A percentile compares a stretch with the other conserved stretches of the same genome.
Conservation (phyloP, 257 asterid species). For the Anisodus acutangulus region DNA sequence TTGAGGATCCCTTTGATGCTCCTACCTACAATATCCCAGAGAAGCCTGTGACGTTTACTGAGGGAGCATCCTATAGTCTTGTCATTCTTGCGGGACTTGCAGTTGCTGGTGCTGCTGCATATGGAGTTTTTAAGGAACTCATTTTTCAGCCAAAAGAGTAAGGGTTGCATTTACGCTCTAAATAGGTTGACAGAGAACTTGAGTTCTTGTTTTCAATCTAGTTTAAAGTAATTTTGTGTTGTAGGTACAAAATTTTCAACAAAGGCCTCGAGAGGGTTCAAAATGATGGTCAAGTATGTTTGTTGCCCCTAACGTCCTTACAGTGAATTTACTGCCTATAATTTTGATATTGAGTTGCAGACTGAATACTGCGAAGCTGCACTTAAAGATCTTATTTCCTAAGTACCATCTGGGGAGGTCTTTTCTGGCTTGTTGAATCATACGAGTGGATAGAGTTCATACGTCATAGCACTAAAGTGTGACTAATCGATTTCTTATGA, state of each 20-base stretch:
- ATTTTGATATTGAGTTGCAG: conserved; percentile 9
- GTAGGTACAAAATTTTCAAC: conserved; percentile 80
- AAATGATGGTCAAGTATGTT: conserved; percentile 76
- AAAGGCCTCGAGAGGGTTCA: conserved; percentile 89
- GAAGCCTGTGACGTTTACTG: conserved; percentile 90
- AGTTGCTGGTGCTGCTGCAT: conserved; percentile 81
- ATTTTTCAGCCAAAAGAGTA: conserved; percentile 92
- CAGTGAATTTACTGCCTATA: conserved; percentile 23
- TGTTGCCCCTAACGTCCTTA: conserved; percentile 8
- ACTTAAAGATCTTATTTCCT: conserved; percentile 24
- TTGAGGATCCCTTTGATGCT: conserved; percentile 89
- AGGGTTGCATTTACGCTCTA: conserved; percentile 29
- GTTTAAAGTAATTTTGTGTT: conserved; percentile 34
- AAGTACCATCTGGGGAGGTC: not conserved
- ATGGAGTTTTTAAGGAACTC: conserved; percentile 90
- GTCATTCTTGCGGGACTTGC: conserved; percentile 93
- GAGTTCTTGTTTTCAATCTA: conserved; percentile 4
- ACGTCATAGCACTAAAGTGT: not conserved
- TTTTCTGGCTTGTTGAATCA: not conserved
- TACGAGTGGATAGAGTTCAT: not conserved
- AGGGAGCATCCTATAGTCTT: conserved; percentile 88
- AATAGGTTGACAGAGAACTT: conserved; percentile 13
- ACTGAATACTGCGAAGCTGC: not conserved
- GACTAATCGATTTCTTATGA: not conserved
- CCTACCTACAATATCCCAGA: conserved; percentile 94